phyloP scores from a whole-genome alignment of 2,329 filamentous ascomycete species.

The Nemania serpens region DNA sequence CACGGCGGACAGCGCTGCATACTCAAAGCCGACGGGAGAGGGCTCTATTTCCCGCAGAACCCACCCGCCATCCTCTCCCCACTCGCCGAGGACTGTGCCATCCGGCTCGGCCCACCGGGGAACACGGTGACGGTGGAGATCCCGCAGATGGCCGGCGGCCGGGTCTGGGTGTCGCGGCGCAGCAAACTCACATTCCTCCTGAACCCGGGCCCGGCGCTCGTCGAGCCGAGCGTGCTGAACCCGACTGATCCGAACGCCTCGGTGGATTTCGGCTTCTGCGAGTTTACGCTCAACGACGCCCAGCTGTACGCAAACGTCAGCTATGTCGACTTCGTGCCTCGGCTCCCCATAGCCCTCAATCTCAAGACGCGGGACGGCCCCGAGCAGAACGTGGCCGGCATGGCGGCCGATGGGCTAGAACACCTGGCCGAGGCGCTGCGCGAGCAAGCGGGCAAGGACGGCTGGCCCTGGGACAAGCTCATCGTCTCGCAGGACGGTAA shows the following conservation, averaged over 20 bases:
- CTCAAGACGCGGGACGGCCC: slow-evolving; percentile 49
- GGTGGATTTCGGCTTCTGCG: slow-evolving; percentile 61
- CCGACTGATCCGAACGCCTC: slow-evolving; percentile 58
- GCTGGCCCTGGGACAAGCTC: slow-evolving; percentile 65
- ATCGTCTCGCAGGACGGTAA: slow-evolving; percentile 42
- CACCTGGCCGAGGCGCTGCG: slow-evolving; percentile 58
- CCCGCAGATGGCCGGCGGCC: slow-evolving; percentile 66
- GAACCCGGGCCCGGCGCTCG: slow-evolving; percentile 67
- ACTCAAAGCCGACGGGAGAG: slow-evolving; percentile 52
- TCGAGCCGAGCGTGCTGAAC: slow-evolving; percentile 71
- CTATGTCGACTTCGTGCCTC: slow-evolving; percentile 67
- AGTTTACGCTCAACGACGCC: slow-evolving; percentile 62
- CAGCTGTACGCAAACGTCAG: slow-evolving; percentile 68
- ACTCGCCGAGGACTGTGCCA: slow-evolving; percentile 61
- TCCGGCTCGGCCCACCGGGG: slow-evolving; percentile 61
- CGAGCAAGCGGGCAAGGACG: slow-evolving; percentile 60
- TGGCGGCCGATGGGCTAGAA: slow-evolving; percentile 60
- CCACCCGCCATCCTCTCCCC: slow-evolving; percentile 54
- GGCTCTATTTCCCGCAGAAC: slow-evolving; percentile 60
- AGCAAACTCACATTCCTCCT: slow-evolving; percentile 62
- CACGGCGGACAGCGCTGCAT: slow-evolving; percentile 44
- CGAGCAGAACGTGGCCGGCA: slow-evolving; percentile 60
- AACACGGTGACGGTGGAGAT: slow-evolving; percentile 59
- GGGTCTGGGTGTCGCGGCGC: slow-evolving; percentile 66
- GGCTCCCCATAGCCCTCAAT: slow-evolving; percentile 58